Base-by-base conservation (phyloP, 106 monocot genomes). In the Apostasia shenzhenica region DNA sequence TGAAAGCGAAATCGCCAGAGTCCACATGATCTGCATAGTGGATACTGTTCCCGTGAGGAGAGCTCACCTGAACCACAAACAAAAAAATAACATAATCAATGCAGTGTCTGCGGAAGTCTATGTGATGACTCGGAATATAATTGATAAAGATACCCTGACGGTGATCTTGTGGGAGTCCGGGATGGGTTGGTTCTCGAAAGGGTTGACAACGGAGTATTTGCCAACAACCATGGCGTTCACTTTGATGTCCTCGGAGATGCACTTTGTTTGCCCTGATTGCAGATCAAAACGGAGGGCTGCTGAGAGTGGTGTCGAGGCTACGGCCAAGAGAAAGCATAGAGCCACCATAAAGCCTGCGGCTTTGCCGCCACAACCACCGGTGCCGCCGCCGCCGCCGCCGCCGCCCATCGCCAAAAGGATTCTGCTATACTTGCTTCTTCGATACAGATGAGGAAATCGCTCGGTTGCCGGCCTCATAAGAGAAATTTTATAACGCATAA, bases 211-310 rank as follows among this genome's bases (percentile, higher is more conserved):
- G 74, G 72, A 54, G 82, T 97, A 97, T 79, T 97, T 97, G 37
- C 97, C 97, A 57, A 97, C 97, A 66, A 83, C 66, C 89, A 97
- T 87, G 85, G 92, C 75, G 75, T 82, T 73, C 66, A 85, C 14
- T 73, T 92, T 89, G 82, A 97, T 85, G 70, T 97, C 97, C 72
- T 97, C 92, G 59, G 92, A 85, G 75, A 97, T 85, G 76, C 97
- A 97, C 81, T 92, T 97, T 47, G 92, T 92, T 72, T 85, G 81
- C 1, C 84, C 95, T 46, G 92, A 89, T 54, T 84, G 84, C 59
- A 97, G 76, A 5, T 97, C 97, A 77, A 97, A 97, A 2, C 92
- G 84, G 70, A 97, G 89, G n/a, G 81, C 60, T 26, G 76, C 47
- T 1, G 59, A 67, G 52, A 76, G 76, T 6, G 66, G 63, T 7